Percentiles rank a stretch among this genome's conserved stretches.
These are phyloP conservation scores for Epichloe gansuensis DNA, from an alignment of 2,329 filamentous ascomycete genomes.

Conservation along the genomic window DNA sequence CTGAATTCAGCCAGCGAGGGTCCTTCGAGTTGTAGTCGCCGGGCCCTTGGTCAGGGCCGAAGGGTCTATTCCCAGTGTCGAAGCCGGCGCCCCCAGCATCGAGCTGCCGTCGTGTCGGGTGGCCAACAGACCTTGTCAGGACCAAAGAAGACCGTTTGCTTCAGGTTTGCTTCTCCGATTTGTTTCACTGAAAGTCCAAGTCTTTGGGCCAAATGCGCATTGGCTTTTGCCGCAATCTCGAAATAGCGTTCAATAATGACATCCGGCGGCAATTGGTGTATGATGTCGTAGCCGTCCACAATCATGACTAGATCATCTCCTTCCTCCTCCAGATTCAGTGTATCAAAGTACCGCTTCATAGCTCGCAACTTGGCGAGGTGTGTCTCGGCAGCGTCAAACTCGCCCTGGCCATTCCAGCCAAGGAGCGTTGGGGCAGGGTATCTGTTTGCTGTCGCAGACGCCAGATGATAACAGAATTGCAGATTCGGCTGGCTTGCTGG, in stretches of 20 bases:
- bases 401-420: slow-evolving; percentile 24
- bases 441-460: slow-evolving; percentile 24
- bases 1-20: slow-evolving; percentile 32
- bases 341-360: slow-evolving; percentile 23
- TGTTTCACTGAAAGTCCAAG: slow-evolving; percentile 30
- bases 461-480: slow-evolving; percentile 26
- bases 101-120: slow-evolving; percentile 20
- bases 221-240: slow-evolving; percentile 37
- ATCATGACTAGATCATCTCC: slow-evolving; percentile 48
- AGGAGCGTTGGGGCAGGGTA: slow-evolving; percentile 27
- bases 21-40: slow-evolving; percentile 20
- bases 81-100: slow-evolving; percentile 28
- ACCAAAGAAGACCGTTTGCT: slow-evolving; percentile 31
- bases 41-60: slow-evolving; percentile 24
- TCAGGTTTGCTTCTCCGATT: slow-evolving; percentile 17
- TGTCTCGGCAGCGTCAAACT: slow-evolving; percentile 22
- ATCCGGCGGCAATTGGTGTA: slow-evolving; percentile 53
- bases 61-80: slow-evolving; percentile 20
- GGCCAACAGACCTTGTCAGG: slow-evolving; percentile 34
- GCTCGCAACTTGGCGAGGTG: slow-evolving; percentile 29
- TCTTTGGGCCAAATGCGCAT: slow-evolving; percentile 35
- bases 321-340: slow-evolving; percentile 20
- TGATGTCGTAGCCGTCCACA: slow-evolving; percentile 50
- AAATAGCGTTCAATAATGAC: slow-evolving; percentile 52
- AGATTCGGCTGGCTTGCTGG: slow-evolving; percentile 25